These are phyloP conservation scores for Vitis riparia DNA, from an alignment of 164 flowering plant genomes.

Conservation along the genomic window DNA sequence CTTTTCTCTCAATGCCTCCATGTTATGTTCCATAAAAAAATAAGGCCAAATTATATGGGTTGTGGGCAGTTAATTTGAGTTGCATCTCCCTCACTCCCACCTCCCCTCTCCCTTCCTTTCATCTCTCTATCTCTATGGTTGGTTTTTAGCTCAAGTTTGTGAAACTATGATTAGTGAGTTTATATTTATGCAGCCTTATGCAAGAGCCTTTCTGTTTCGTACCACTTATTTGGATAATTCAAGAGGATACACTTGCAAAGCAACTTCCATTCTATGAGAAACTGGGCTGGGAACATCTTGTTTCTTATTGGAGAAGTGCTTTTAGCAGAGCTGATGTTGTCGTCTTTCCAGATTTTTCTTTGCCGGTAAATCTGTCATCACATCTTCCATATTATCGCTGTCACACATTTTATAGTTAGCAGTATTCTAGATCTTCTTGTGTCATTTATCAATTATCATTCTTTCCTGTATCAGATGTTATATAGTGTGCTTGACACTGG, in stretches of 20 bases:
- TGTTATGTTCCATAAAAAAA: too few relatives aligned
- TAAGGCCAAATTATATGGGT: too few relatives aligned
- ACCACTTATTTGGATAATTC: constrained; percentile 90
- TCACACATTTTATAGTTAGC: neutral
- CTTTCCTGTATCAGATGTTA: constrained; percentile 69
- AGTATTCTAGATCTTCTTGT: neutral
- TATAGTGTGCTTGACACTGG: constrained; percentile 88
- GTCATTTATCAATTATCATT: constrained; percentile 19
- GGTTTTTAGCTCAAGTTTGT: neutral
- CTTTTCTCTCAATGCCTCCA: too few relatives aligned
- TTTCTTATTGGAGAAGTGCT: constrained; percentile 72
- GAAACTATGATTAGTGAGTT: constrained; percentile 46
- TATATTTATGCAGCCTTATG: constrained; percentile 95
- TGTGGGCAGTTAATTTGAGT: too few relatives aligned
- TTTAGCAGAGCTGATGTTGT: constrained; percentile 79
- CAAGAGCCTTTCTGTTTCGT: constrained; percentile 97
- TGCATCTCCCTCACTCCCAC: too few relatives aligned
- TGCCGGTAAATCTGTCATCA: constrained; percentile 57
- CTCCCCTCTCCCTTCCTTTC: too few relatives aligned
- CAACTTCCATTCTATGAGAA: constrained; percentile 68
- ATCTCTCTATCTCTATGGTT: too few relatives aligned
- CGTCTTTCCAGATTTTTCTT: constrained; percentile 78
- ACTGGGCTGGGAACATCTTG: constrained; percentile 61
- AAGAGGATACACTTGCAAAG: constrained; percentile 78
- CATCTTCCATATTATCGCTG: neutral